Base-by-base conservation (phyloP, 208 protist genomes). In the Crithidia sp. region DNA sequence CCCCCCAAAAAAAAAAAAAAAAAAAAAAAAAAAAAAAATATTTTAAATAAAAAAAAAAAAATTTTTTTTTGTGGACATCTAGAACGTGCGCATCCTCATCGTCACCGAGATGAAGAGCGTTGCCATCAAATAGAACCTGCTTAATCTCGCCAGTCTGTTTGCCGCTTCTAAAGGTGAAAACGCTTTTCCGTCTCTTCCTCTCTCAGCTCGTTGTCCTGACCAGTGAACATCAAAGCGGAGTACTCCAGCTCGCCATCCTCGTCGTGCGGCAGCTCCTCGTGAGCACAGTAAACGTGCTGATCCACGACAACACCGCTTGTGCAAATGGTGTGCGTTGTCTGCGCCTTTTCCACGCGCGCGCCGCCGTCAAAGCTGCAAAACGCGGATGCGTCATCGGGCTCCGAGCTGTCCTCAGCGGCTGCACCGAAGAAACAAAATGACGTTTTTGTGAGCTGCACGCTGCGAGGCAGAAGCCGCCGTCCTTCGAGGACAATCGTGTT, bases 291-390 rank as follows among this genome's bases (percentile, higher is more conserved):
- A 37, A 95, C 76, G 19, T 67, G 65, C 4, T 63, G 78, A 36
- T 84, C 78, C 4, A 89, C 44, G n/a, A 91, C 53, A 58, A 89
- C 75, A 37, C 87, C 87, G 14, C 67, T 66, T 19, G 76, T 59
- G 19, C 89, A 94, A 74, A 92, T 89, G 17, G 74, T 68, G 54
- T 77, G 62, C 7, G 70, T 65, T 6, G 69, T 79, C 54, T 82
- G 54, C 7, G 76, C 63, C 28, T 70, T 50, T 0, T 71, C 74
- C 39, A 92, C 81, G 41, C 37, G 83, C 8, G 67, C 83, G 0
- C 85, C 89, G 43, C 56, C 50, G 67, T 94, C 89, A 54, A 86
- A 87, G 10, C 79, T 89, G 68, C 86, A 94, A 16, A 69, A 10
- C 40, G 74, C 52, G 13, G 56, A 45, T 0, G 19, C n/a, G 9